Base-by-base conservation (phyloP, 495 filamentous ascomycete genomes). In the Daldinia vernicosa region DNA sequence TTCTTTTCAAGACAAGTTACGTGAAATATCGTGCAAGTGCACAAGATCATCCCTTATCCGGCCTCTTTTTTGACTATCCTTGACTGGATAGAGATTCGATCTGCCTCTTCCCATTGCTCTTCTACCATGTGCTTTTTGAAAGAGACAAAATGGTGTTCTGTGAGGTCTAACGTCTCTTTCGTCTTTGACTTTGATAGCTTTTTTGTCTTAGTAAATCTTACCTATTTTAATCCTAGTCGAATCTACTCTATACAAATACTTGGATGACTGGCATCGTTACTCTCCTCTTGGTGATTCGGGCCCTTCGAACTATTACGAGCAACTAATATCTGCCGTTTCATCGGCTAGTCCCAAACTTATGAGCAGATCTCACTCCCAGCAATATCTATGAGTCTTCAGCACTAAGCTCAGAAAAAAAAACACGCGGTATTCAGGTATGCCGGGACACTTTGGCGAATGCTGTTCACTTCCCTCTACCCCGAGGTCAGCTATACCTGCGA, bases 151-250 rank as follows among this genome's bases (percentile, higher is more conserved):
- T 65, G 61, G 28, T 11, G 22, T 61, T 37, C 67, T 64, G 63
- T 30, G 57, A n/a, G 55, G 47, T 65, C 47, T 22, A 60, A 56
- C 45, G 22, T 19, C 12, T 53, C 40, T 37, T 57, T 47, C 66
- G 37, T 59, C 75, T 75, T 75, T 73, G 51, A 55, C 39, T 67
- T 54, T 59, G 17, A 58, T 54, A 22, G 39, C 56, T 26, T 70
- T 60, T 59, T 33, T 60, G 69, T 71, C 69, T 75, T 64, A 62
- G 61, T 73, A 60, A 26, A 54, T 62, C 26, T 9, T 19, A 63
- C 37, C 37, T 71, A 28, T 61, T 45, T 37, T 52, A 15, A 43
- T 53, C 14, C 39, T 15, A 11, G 56, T 52, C 7, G 22, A 56
- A 6, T 32, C 57, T 73, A 63, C 69, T 64, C 69, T 35, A 45